These are phyloP conservation scores for Penicillium crustosum DNA, from an alignment of 2,329 filamentous ascomycete species.

Conservation along the genomic window DNA sequence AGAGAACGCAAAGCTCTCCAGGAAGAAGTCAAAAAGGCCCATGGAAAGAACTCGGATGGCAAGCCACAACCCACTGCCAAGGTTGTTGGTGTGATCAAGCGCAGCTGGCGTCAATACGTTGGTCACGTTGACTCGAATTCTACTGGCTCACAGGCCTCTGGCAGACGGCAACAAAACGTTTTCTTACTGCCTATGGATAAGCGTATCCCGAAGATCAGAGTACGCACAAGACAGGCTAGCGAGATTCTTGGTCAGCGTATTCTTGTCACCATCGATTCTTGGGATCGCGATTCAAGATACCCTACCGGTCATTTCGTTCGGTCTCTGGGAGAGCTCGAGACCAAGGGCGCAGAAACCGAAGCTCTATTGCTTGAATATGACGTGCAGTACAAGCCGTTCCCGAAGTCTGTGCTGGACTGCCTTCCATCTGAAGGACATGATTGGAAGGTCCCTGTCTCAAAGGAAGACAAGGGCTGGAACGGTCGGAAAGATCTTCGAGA, in stretches of 20 bases:
- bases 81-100: constrained; percentile 88
- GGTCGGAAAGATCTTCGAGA: constrained; percentile 79
- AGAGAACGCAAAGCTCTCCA: constrained; percentile 83
- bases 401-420: constrained; percentile 92
- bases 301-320: constrained; percentile 92
- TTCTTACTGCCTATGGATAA: constrained; percentile 99
- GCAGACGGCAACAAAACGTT: constrained; percentile 83
- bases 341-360: constrained; percentile 96
- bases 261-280: constrained; percentile 88
- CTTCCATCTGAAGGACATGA: constrained; percentile 86
- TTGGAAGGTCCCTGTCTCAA: constrained; percentile 84
- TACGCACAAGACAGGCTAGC: constrained; percentile 84
- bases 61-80: constrained; percentile 85
- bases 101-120: constrained; percentile 98
- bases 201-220: constrained; percentile 90
- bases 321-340: constrained; percentile 88
- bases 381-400: constrained; percentile 95
- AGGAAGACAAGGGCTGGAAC: constrained; percentile 81
- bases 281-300: constrained; percentile 91
- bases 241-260: constrained; percentile 90
- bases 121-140: constrained; percentile 90
- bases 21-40: constrained; percentile 84
- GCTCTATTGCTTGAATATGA: constrained; percentile 92
- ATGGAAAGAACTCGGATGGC: constrained; percentile 72
- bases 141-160: constrained; percentile 70